These are phyloP conservation scores for Leptodontidium sp. DNA, from an alignment of 2,329 filamentous ascomycete genomes.

Conservation along the genomic window DNA sequence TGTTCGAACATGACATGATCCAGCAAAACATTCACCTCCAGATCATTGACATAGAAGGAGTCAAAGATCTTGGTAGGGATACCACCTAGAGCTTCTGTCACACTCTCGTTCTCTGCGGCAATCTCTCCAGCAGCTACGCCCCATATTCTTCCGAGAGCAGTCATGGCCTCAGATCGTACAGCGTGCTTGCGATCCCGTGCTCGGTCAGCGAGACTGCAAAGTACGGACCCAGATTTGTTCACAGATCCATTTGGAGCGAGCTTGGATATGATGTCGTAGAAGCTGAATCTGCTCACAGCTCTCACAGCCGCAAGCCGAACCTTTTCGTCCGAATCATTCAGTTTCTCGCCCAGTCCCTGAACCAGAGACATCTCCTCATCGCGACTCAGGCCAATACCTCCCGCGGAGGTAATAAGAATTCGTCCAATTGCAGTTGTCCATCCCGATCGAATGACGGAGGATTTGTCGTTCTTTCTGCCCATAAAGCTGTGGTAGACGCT, in stretches of 20 bases:
- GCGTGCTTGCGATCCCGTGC: constrained; percentile 84
- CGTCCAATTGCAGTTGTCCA: constrained; percentile 88
- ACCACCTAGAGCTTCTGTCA: constrained; percentile 77
- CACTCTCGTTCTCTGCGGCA: constrained; percentile 79
- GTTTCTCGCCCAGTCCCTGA: constrained; percentile 77
- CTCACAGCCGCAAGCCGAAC: constrained; percentile 91
- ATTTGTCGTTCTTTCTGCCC: constrained; percentile 86
- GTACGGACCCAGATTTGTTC: constrained; percentile 77
- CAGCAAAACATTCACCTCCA: constrained; percentile 83
- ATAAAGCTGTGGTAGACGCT: constrained; percentile 85
- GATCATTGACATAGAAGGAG: constrained; percentile 88
- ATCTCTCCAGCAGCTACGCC: constrained; percentile 92
- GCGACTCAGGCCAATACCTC: constrained; percentile 84
- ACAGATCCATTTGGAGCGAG: constrained; percentile 80
- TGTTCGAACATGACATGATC: constrained; percentile 88
- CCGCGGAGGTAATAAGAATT: constrained; percentile 90
- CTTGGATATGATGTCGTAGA: constrained; percentile 82
- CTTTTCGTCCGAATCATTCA: constrained; percentile 89
- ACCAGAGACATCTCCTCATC: constrained; percentile 83
- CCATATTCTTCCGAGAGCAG: constrained; percentile 86
- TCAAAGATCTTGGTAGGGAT: constrained; percentile 88
- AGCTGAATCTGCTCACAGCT: constrained; percentile 80
- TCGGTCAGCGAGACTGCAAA: constrained; percentile 84
- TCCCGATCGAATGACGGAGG: constrained; percentile 78
- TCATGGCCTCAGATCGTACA: constrained; percentile 88